phyloP scores from a whole-genome alignment of 2,329 filamentous ascomycete species.

The Basipetospora sp. region DNA sequence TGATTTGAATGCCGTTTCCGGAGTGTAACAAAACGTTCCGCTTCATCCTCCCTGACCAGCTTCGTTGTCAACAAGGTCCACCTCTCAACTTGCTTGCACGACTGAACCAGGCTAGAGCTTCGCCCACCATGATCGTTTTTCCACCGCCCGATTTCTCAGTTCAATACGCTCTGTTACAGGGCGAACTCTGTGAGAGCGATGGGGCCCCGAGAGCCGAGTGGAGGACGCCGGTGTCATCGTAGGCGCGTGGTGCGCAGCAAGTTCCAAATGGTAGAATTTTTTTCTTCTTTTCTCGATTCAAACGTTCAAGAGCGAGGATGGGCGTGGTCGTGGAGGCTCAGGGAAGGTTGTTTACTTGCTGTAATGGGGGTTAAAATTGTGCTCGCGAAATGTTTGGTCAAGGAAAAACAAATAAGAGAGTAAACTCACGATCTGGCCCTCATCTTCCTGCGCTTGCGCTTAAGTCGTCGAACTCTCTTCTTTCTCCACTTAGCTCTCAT shows the following conservation, averaged over 20 bases:
- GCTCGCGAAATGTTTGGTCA: neutral
- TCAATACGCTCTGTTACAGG: neutral
- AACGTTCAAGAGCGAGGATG: neutral
- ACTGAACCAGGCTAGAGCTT: neutral
- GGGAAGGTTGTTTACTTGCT: slow-evolving; percentile 5
- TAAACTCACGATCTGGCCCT: slow-evolving; percentile 82
- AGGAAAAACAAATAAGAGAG: neutral
- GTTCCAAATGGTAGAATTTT: no score
- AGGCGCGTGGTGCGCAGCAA: no score
- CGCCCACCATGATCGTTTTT: no score
- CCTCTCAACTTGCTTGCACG: neutral
- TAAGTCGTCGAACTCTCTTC: slow-evolving; percentile 97
- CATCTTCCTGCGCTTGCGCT: slow-evolving; percentile 99
- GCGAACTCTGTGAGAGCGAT: neutral
- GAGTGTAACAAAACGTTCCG: no score
- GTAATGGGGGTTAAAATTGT: neutral
- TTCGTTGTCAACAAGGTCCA: neutral
- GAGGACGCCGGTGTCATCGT: no score
- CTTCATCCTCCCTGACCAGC: neutral
- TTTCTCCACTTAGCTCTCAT: slow-evolving; percentile 99
- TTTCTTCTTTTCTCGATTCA: slow-evolving; percentile 4
- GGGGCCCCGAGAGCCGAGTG: neutral
- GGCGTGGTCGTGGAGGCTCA: slow-evolving; percentile 4
- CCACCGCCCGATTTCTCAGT: no score
- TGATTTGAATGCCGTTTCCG: no score